Evolutionary conservation across 106 monocot species (phyloP), one percentile per base, ranked within the genome.

Genomic region (Apostasia ramifera): DNA sequence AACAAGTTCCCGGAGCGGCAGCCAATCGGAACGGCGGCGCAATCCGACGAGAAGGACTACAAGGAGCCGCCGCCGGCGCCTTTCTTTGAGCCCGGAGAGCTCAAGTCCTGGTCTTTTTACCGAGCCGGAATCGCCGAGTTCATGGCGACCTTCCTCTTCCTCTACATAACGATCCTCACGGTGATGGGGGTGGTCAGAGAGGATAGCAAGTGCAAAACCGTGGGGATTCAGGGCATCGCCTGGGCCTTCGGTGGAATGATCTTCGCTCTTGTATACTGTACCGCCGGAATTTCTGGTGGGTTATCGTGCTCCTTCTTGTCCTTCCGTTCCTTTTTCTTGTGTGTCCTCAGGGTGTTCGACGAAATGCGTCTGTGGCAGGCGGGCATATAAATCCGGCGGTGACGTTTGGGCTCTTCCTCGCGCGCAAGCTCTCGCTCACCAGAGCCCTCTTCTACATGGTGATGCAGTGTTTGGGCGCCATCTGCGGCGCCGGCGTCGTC

Each of bases 221-320:
- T 83, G 38, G 78, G 82, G 4, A 67, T 68, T 14, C 82, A 83
- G 66, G 82, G 82, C 1, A 83, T 83, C 2, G 82, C 82, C 10
- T 83, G 82, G 82, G 82, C 82, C 37, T 83, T 83, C 52, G 82
- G 82, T 8, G 82, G 82, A 60, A 83, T 78, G 78, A 83, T 83
- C 78, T 83, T 83, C n/a, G 82, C 82, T 46, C 71, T 83, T 8
- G 82, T 83, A 55, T 83, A 83, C 74, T 83, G 82, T 61, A 83
- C 82, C 9, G 82, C 82, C 39, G 82, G 82, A 2, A 78, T 83
- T 71, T 83, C 82, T 5, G 82, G 82, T 82, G n/a, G 10, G 67
- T 40, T 8, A 9, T 26, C 26, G 26, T 8, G 42, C 52, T 10
- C 52, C 10, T 10, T 4, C 1, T 4, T 6, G 9, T 8, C 8